These are phyloP conservation scores for Acanthamoeba rhysodes DNA, from an alignment of 208 protist genomes.

Conservation along the genomic window DNA sequence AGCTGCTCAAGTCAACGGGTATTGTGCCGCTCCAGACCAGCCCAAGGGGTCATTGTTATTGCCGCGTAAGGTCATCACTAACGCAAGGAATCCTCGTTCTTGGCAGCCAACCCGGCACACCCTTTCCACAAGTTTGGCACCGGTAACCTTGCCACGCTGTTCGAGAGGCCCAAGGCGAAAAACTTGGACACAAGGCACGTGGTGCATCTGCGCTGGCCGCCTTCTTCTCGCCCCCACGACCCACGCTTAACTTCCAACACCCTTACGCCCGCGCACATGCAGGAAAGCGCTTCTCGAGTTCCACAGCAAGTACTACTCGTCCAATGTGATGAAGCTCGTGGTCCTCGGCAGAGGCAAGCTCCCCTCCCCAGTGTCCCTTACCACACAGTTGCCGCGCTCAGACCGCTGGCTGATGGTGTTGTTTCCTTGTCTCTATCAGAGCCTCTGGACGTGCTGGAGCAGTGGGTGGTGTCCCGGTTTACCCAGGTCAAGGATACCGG, in stretches of 20 bases:
- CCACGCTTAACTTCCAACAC: not conserved
- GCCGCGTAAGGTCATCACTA: not conserved
- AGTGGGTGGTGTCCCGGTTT: conserved; percentile 49
- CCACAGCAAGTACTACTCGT: conserved; percentile 90
- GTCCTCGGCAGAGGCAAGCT: conserved; percentile 85
- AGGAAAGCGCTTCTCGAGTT: conserved; percentile 89
- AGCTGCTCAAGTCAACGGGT: conserved; percentile 87
- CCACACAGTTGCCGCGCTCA: not conserved
- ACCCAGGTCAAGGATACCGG: not conserved
- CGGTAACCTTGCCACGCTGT: conserved; percentile 74
- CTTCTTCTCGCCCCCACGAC: not conserved
- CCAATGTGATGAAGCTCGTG: conserved; percentile 88
- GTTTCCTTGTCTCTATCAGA: not conserved
- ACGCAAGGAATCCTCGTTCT: not conserved
- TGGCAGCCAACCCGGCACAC: conserved; percentile 54
- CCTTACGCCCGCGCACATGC: not conserved
- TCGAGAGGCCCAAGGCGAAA: conserved; percentile 21
- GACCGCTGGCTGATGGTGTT: not conserved
- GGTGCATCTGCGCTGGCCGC: too few relatives aligned
- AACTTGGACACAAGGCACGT: conserved; percentile 9
- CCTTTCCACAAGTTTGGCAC: conserved; percentile 84
- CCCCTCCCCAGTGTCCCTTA: not conserved
- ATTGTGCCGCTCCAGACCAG: not conserved
- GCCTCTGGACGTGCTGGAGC: conserved; percentile 42
- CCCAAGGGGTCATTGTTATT: too few relatives aligned